Evolutionary conservation across 768 basidiomycete species (phyloP), one percentile per base, ranked within the genome.

Genomic region (Trametes cinnabarina): DNA sequence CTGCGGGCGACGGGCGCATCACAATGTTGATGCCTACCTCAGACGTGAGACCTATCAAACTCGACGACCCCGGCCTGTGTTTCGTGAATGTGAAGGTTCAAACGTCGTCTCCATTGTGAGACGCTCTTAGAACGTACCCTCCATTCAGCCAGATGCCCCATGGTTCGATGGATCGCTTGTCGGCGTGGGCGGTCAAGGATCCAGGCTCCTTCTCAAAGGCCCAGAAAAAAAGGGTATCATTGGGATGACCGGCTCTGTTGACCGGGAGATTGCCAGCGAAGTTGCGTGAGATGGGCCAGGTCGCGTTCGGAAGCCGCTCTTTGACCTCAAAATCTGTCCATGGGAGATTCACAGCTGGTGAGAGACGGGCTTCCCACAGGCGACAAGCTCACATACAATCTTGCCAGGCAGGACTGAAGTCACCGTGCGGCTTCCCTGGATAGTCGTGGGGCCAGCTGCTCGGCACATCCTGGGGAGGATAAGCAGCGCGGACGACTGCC

Each of bases 31-130:
- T 12, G 44, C 74, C 12, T 20, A 68, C 68, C 78, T 88, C 87
- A 22, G 83, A 80, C 43, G 86, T 72, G 47, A 86, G 71, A 7
- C 87, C 87, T 43, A 79, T 70, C 65, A 89, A 72, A 68, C 87
- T 86, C 12, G 88, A 89, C 3, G 86, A 81, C 14, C 88, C 88
- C 3, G 88, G 87, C 19, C 87, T 79, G 15, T 14, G 17, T 28
- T 30, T 9, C 17, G 19, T 30, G 15, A 15, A 15, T 11, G 26
- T 30, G 14, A 39, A 22, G 5, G 7, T 3, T 10, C 11, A 4
- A 6, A 20, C 17, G 12, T 17, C 19, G 19, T 30, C 48, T 25
- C 37, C 34, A 23, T 30, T 6, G 9, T 6, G 17, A 2, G 23
- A 15, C 3, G 10, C 32, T 5, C 19, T 46, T 8, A 46, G 22